Base-by-base conservation (phyloP, 148 eudicot genomes). In the Rhododendron kiyosumense region DNA sequence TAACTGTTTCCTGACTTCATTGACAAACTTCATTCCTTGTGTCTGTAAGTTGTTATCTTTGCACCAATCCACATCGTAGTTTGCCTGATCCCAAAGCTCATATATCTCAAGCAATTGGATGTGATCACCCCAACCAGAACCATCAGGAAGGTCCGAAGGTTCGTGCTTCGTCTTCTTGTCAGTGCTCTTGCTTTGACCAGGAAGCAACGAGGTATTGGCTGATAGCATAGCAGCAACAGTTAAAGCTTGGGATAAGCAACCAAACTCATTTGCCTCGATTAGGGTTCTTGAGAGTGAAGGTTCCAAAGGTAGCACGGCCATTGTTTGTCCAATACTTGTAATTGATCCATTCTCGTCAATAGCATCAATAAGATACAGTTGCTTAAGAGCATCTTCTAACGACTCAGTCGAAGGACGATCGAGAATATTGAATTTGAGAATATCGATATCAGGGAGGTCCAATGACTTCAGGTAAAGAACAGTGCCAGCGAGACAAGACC, bases 171-270 rank as follows among this genome's bases (percentile, higher is more conserved):
- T 91, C 93, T 97, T 97, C 96, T 90, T 95, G 7, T 94, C 98
- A 84, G 90, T 83, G 78, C 91, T 89, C 89, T 94, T 97, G 65
- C 94, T 94, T 85, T 86, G 94, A 81, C 92, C 91, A 71, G 94
- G 93, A 89, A 97, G 96, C 93, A 97, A 89, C 20, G 95, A 87
- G 26, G 98, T 94, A 90, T 97, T 98, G 2, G 94, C 98, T 34
- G 99, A 97, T 71, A 97, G 84, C 99, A 97, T 97, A 15, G 98
- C 98, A 92, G 90, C 98, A 89, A 97, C 96, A 11, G 98, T 95
- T 88, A 97, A 88, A 85, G 99, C 99, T 79, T 97, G 96, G 52
- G 99, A 92, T 82, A 97, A 85, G 87, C 98, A 92, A 75, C 95
- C 96, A 83, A 75, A 91, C 87, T 93, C 93, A 88, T 97, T 95